Evolutionary conservation across 495 filamentous ascomycete species (phyloP), one percentile per base, ranked within the genome.

Genomic region (Xylaria curta): DNA sequence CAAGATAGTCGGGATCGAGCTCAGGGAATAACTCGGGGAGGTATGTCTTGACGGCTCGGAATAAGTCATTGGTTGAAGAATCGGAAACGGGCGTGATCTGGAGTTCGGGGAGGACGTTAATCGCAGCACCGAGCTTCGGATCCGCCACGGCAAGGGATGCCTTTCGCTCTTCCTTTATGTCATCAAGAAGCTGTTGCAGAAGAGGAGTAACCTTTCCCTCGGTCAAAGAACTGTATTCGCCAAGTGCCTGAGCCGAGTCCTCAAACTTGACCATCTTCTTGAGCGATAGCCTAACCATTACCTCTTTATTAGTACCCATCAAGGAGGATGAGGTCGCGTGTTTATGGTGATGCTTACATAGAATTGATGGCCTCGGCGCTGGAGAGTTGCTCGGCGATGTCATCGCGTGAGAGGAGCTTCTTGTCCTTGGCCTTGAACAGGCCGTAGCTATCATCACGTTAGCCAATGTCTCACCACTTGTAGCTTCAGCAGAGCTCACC

Each of bases 261-360:
- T 97, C 94, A 82, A 97, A 99, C 85, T 98, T 98, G 80, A 91
- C 87, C 83, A 99, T 98, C 80, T 94, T 90, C 89, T 97, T 98
- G 80, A 97, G 85, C 82, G 97, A 97, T 78, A 99, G 80, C 80
- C 94, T 97, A 31, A 36, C 3, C 26, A 64, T 12, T 38, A 2
- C 33, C 15, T 31, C 17, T 19, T 13, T 10, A 47, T 71, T 42
- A 71, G 62, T 71, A 21, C 3, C 19, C 0, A 46, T 58, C 9
- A 19, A 0, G 49, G 4, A 2, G 12, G 33, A 42, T 33, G 15
- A 6, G 36, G 28, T 4, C 33, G 28, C 2, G 28, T n/a, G 3
- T 19, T 4, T 33, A 36, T 0, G 26, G 66, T n/a, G 28, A 31
- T 31, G 85, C 93, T 85, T 87, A 97, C 94, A 97, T 84, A 75